Percentiles rank a stretch among this genome's conserved stretches.
Evolutionary conservation across 129 eudicot genomes (phyloP).

Genomic region (Arctium lappa): DNA sequence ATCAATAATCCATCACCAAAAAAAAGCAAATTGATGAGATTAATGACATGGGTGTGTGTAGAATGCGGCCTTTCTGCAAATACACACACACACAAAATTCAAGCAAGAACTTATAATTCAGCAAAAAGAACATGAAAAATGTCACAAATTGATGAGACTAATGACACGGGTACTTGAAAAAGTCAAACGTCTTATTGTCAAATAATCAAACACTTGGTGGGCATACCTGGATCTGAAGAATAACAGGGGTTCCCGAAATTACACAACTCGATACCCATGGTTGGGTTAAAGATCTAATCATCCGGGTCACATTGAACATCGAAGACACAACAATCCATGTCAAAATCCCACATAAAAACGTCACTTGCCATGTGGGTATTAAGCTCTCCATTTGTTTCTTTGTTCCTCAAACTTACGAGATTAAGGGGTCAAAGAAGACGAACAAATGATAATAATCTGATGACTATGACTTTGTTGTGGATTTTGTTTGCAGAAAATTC

Average conservation of each 20-base stretch:
- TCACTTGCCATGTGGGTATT: slow-evolving; percentile 65
- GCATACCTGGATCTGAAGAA: slow-evolving; percentile 85
- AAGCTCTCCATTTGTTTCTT: slow-evolving; percentile 45
- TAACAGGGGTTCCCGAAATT: slow-evolving; percentile 40
- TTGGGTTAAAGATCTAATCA: slow-evolving; percentile 66
- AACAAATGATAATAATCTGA: neutral
- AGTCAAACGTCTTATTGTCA: slow-evolving; percentile 5
- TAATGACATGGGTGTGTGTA: neutral
- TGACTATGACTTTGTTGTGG: neutral
- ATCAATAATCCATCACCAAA: neutral
- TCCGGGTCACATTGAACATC: slow-evolving; percentile 50
- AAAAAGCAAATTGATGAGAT: neutral
- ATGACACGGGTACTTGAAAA: neutral
- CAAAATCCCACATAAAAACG: slow-evolving; percentile 53
- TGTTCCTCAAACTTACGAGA: neutral
- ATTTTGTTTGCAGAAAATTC: slow-evolving; percentile 12
- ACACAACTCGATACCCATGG: slow-evolving; percentile 68
- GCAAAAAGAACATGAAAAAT: neutral
- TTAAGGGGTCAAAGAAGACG: slow-evolving; percentile 15
- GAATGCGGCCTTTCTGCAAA: neutral
- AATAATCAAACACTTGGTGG: slow-evolving; percentile 16
- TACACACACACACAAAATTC: slow-evolving; percentile 13
- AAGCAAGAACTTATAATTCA: slow-evolving; percentile 7
- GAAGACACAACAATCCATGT: slow-evolving; percentile 73
- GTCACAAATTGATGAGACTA: neutral